Evolutionary conservation across 164 flowering plant genomes (phyloP), one percentile per base, ranked within the genome.

Genomic region (Platanus orientalis): DNA sequence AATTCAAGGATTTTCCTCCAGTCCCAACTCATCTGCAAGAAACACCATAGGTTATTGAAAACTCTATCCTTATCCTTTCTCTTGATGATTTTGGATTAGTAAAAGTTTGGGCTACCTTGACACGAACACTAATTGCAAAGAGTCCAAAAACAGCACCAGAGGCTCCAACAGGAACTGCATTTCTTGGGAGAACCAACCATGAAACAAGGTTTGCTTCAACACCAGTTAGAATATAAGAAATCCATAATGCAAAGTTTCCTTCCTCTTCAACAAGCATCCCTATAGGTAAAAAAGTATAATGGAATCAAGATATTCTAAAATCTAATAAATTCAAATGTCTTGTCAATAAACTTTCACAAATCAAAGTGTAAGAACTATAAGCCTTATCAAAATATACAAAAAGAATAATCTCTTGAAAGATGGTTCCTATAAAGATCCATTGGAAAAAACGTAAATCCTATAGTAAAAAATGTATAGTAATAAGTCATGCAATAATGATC

Each of bases 1-100:
- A 90, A 97, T 78, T 94, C 98, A 63, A 94, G 97, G 54, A 94
- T 94, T 82, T 94, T 94, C 78, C 97, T 84, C 98, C 95, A 94
- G 77, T 90, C 96, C 94, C 94, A 90, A 0, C 93, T 77, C 79
- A 94, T 83, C 97, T 94, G 71, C 68, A 76, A 59, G 36, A 62
- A 55, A 48, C 45, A 51, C 53, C 28, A 42, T 19, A 32, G 11
- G 42, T 23, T 2, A 51, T 66, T 61, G 47, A 57, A 29, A 21
- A 60, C 26, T n/a, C n/a, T 36, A 7, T 36, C 42, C 40, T 57
- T 2, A 30, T 28, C 34, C 14, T 24, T 44, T 53, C 27, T 36
- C 28, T 39, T 19, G 52, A 51, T 23, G 25, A 58, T 54, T 47
- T 47, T 53, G 20, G 27, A 27, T 12, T 42, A 21, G 52, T 34